Conservation (phyloP, 1,284 basidiomycete species). For the Rhizoctonia solani region DNA sequence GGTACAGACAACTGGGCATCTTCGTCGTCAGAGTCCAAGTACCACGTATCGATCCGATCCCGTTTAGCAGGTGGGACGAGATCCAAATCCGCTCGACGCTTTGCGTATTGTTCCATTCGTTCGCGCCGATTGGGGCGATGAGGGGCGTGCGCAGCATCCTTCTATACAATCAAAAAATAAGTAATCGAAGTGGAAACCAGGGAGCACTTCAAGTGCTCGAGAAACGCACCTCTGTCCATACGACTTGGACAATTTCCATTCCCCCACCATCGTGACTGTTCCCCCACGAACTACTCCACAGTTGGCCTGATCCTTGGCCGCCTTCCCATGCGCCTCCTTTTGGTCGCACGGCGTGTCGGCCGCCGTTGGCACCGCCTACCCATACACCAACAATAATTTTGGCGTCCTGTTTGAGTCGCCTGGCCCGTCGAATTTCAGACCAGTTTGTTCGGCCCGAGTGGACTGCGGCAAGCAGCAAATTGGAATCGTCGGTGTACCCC, state of each 20-base stretch:
- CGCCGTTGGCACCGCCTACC: slow-evolving; percentile 29
- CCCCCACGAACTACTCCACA: slow-evolving; percentile 37
- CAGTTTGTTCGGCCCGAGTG: background rate
- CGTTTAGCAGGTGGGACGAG: slow-evolving; percentile 35
- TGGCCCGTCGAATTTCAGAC: slow-evolving; percentile 15
- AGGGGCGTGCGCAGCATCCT: slow-evolving; percentile 36
- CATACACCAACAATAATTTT: slow-evolving; percentile 34
- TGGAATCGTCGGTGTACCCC: slow-evolving; percentile 40
- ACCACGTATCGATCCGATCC: slow-evolving; percentile 31
- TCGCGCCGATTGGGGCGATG: slow-evolving; percentile 38
- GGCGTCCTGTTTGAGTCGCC: slow-evolving; percentile 18
- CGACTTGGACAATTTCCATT: slow-evolving; percentile 35
- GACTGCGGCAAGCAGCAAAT: slow-evolving; percentile 30
- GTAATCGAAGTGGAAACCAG: background rate
- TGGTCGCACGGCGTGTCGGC: slow-evolving; percentile 2
- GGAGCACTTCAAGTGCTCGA: too few species aligned
- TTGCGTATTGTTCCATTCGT: slow-evolving; percentile 38
- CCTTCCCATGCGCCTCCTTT: slow-evolving; percentile 25
- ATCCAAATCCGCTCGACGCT: slow-evolving; percentile 37
- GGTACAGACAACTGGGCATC: slow-evolving; percentile 10
- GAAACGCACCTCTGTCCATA: slow-evolving; percentile 33
- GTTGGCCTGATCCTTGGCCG: background rate
- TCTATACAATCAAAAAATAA: slow-evolving; percentile 1
- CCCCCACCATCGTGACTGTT: slow-evolving; percentile 38
- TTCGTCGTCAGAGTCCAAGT: slow-evolving; percentile 26